Conservation (phyloP, 2,329 filamentous ascomycete species). For the Clarireedia monteithiana region DNA sequence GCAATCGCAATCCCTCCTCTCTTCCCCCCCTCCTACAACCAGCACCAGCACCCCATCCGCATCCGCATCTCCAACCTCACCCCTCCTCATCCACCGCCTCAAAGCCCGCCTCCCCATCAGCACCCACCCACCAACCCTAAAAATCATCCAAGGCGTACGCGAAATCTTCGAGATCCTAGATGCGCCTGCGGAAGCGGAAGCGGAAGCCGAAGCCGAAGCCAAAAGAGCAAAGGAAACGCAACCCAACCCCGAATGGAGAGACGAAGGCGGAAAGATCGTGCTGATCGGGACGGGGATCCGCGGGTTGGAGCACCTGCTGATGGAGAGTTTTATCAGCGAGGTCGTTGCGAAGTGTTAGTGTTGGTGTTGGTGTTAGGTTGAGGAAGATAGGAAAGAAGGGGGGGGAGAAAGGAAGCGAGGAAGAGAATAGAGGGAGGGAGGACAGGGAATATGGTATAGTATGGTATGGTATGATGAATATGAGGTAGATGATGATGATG, state of each 20-base stretch:
- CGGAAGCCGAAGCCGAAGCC: too few relatives aligned
- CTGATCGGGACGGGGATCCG: constrained; percentile 1
- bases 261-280: constrained; percentile 2
- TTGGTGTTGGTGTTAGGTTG: background rate
- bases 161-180: constrained; percentile 92
- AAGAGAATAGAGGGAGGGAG: too few relatives aligned
- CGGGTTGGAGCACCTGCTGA: background rate
- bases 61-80: background rate
- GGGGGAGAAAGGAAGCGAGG: background rate
- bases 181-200: constrained; percentile 13
- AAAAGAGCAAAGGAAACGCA: background rate
- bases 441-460: too few relatives aligned
- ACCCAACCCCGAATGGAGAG: background rate
- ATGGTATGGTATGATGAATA: too few relatives aligned
- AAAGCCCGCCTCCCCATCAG: constrained; percentile 70
- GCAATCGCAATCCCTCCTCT: background rate
- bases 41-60: background rate
- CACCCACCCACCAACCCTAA: constrained; percentile 54
- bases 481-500: too few relatives aligned
- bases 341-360: background rate
- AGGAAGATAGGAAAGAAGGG: background rate
- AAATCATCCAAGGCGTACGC: constrained; percentile 83
- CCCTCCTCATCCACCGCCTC: constrained; percentile 67
- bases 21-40: background rate
- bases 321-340: constrained; percentile 1